phyloP scores from a whole-genome alignment of 192 early-diverging fungal genomes.

The Piromyces finnis region DNA sequence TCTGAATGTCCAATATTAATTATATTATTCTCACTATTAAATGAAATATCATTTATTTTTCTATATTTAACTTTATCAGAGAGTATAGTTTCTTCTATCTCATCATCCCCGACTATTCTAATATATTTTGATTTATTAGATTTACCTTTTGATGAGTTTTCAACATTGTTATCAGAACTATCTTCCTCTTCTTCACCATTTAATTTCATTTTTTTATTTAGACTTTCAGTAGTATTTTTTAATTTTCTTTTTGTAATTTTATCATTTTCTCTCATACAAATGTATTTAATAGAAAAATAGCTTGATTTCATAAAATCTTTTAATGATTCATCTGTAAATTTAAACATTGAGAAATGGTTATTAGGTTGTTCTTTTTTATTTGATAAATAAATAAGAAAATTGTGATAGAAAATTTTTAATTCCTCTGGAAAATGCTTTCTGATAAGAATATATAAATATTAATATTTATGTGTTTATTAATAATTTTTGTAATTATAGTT shows the following conservation, averaged over 20 bases:
- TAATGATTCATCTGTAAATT: not conserved
- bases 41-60: not conserved
- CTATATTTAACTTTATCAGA: not conserved
- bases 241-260: not conserved
- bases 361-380: not conserved
- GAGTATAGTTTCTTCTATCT: not conserved
- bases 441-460: not conserved
- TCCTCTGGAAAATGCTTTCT: not conserved
- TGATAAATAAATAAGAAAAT: not conserved
- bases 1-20: conserved; percentile 49
- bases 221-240: not conserved
- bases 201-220: not conserved
- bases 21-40: not conserved
- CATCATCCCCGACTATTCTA: not conserved
- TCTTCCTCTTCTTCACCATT: not conserved
- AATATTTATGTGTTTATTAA: too few species aligned
- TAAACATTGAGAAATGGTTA: not conserved
- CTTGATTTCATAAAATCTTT: not conserved
- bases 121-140: not conserved
- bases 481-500: too few species aligned
- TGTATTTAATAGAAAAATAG: not conserved
- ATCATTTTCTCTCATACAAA: not conserved
- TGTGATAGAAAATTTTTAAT: not conserved
- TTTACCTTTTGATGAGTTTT: not conserved
- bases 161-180: not conserved